Percentiles rank a stretch among this genome's conserved stretches.
These are phyloP conservation scores for Ceriops zippeliana DNA, from an alignment of 345 rosid species.

Conservation along the genomic window DNA sequence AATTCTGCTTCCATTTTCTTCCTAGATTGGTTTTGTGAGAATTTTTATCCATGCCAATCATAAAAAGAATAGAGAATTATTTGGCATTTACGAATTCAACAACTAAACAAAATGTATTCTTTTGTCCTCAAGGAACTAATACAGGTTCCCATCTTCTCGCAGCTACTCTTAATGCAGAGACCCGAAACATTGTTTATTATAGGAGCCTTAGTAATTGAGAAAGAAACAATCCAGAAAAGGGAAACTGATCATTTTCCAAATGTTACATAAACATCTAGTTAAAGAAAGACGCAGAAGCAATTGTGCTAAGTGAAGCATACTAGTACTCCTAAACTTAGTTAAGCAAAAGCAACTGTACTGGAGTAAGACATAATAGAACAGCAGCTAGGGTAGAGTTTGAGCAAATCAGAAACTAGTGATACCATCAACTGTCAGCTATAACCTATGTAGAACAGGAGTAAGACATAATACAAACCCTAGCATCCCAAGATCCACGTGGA, in stretches of 20 bases:
- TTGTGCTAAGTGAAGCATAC: not conserved
- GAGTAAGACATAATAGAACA: not conserved
- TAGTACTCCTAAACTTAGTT: no score
- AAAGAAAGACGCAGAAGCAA: not conserved
- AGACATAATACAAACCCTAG: conserved; percentile 34
- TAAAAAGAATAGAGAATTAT: not conserved
- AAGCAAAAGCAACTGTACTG: no score
- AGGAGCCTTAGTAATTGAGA: not conserved
- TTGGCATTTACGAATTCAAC: not conserved
- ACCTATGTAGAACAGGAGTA: conserved; percentile 4
- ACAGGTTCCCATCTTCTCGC: not conserved
- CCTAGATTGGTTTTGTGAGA: conserved; percentile 38
- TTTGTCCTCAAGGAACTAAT: not conserved
- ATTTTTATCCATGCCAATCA: conserved; percentile 2
- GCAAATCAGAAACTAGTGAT: not conserved
- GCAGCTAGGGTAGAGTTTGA: not conserved
- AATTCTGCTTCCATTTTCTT: conserved; percentile 43
- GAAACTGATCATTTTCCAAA: not conserved
- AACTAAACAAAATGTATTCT: not conserved
- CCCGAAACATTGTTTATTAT: not conserved
- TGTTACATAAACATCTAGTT: not conserved
- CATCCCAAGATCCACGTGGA: conserved; percentile 46
- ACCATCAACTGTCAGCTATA: not conserved
- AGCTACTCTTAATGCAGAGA: not conserved
- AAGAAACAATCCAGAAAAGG: not conserved